Evolutionary conservation across 1,284 basidiomycete species (phyloP), one percentile per base, ranked within the genome.

Genomic region (Pseudozyma sp.): DNA sequence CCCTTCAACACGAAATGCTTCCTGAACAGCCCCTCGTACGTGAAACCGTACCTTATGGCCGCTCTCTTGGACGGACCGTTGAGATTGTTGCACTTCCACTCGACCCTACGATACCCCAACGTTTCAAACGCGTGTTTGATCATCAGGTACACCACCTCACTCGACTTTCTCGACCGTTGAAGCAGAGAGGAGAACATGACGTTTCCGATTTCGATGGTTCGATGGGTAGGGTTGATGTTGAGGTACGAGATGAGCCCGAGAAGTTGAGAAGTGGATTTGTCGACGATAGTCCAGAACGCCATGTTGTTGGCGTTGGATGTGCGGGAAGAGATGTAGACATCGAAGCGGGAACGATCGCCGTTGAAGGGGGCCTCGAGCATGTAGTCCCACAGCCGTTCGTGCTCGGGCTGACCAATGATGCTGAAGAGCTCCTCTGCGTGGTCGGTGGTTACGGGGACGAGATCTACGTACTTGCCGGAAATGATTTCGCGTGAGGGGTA

Each of bases 71-170:
- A 76, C 4, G 66, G 68, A 5, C 14, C 29, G 44, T 79, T 79
- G 44, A 74, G 57, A 17, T 63, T 58, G 62, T 81, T 76, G 40
- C 70, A 75, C 56, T 81, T 81, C 79, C 79, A 81, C 54, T 81
- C 79, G 13, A 79, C 49, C 17, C 79, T 68, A 11, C 79, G 54
- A 31, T 67, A 75, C 1, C 60, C 61, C 3, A 77, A 35, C 6
- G 45, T 33, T 11, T 78, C 75, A 30, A 79, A 76, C 8, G 68
- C 64, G 19, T 72, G 56, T 8, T 37, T 50, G 9, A 75, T 17
- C 42, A 79, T 39, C 7, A 79, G 61, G 54, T 55, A 76, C 1
- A 79, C 49, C 1, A 57, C 58, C 55, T 81, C 79, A 24, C 69
- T 75, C n/a, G 71, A 67, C 24, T 61, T 59, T 0, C 55, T 35